Conservation (phyloP, 1,284 basidiomycete genomes). For the Athelia psychrophila region DNA sequence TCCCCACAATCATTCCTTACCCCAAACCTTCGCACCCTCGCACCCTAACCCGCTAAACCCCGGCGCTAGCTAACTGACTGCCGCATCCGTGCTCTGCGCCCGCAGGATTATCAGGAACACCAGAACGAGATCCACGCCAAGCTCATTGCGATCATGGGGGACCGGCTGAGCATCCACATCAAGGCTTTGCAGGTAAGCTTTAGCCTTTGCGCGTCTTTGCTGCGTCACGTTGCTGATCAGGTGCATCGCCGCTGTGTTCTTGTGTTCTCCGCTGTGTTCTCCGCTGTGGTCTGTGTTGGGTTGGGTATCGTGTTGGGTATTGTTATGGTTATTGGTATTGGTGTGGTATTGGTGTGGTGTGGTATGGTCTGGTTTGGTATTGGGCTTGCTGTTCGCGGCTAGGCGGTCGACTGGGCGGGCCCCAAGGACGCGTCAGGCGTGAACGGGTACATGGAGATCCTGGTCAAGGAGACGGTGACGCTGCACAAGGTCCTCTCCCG, state of each 20-base stretch:
- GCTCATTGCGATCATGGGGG: slow-evolving; percentile 97
- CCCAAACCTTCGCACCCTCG: slow-evolving; percentile 7
- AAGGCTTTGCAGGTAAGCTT: slow-evolving; percentile 66
- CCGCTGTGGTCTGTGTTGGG: too few species aligned
- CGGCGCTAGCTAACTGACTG: slow-evolving; percentile 22
- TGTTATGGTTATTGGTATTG: too few species aligned
- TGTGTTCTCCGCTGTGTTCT: slow-evolving; percentile 11
- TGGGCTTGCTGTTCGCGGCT: not conserved
- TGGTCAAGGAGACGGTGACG: slow-evolving; percentile 95
- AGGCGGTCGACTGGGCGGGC: slow-evolving; percentile 78
- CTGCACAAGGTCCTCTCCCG: slow-evolving; percentile 95
- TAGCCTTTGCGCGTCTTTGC: not conserved
- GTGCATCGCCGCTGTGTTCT: slow-evolving; percentile 10
- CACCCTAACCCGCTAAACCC: slow-evolving; percentile 19
- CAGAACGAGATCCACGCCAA: slow-evolving; percentile 99
- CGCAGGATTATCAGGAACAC: slow-evolving; percentile 95
- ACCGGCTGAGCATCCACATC: slow-evolving; percentile 87
- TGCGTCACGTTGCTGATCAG: slow-evolving; percentile 4
- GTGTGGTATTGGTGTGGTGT: not conserved
- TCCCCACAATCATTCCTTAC: not conserved
- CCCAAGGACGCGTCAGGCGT: slow-evolving; percentile 52
- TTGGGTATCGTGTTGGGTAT: not conserved
- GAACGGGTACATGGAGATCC: slow-evolving; percentile 86
- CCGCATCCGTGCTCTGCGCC: not conserved
- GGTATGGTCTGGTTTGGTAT: not conserved